Conservation (phyloP, 768 basidiomycete species). For the Kwoniella sp. region DNA sequence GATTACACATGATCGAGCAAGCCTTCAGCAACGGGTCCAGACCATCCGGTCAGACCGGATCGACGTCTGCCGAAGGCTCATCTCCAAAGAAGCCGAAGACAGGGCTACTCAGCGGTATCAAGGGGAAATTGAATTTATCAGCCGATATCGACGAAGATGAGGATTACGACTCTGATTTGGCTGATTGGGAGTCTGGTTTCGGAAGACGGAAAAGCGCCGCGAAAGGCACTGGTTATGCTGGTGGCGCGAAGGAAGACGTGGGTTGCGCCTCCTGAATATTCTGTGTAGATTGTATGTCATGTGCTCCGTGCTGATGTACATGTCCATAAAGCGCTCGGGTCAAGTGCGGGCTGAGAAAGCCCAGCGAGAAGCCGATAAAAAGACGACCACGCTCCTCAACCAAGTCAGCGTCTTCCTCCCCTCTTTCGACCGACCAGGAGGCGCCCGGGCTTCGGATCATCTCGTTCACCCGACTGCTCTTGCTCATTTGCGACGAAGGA, state of each 20-base stretch:
- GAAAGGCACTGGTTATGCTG: constrained; percentile 85
- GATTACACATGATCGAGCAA: constrained; percentile 80
- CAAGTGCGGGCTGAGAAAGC: constrained; percentile 73
- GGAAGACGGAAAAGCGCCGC: background rate
- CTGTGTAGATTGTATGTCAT: no score
- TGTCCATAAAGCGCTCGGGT: constrained; percentile 64
- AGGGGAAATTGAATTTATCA: constrained; percentile 2
- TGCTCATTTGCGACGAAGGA: constrained; percentile 85
- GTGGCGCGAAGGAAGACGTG: constrained; percentile 80
- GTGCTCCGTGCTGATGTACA: constrained; percentile 46
- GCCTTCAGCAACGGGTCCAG: constrained; percentile 58
- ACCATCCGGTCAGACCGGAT: background rate
- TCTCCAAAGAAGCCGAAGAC: constrained; percentile 41
- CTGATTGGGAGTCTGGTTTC: constrained; percentile 4
- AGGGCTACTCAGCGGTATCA: constrained; percentile 7
- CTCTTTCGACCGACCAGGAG: constrained; percentile 71
- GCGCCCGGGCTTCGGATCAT: constrained; percentile 82
- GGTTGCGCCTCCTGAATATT: no score
- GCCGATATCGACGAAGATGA: background rate
- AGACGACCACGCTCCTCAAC: constrained; percentile 68
- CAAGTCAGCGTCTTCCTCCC: constrained; percentile 82
- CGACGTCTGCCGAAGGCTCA: background rate
- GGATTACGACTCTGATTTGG: background rate
- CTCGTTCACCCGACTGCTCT: constrained; percentile 71
- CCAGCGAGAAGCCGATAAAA: constrained; percentile 75